Base-by-base conservation (phyloP, 345 rosid genomes). In the Euclidium syriacum region DNA sequence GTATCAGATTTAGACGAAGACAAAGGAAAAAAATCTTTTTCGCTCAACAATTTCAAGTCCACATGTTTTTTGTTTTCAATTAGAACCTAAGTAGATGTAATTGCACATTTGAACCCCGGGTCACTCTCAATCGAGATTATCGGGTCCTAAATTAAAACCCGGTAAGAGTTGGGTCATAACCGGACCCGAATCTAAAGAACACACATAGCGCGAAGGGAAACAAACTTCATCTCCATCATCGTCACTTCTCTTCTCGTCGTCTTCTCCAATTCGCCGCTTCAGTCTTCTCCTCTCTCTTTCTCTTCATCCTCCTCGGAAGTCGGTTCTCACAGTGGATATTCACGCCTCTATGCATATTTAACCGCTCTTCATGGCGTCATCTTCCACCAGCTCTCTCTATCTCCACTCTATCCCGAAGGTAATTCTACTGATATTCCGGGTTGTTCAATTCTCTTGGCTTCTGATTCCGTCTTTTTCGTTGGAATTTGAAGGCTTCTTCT, bases 351-450 rank as follows among this genome's bases (percentile, higher is more conserved):
- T 78, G 85, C 68, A 43, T 76, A 44, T 26, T 65, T 78, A 49
- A 75, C 27, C 32, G 9, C 23, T n/a, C 2, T 49, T 11, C 29
- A 90, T 90, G 94, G 82, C 73, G 66, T 82, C 82, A 35, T 43
- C 83, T 66, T 75, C 83, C 32, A 64, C 83, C 17, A 62, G 73
- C 54, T 49, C 74, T 18, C 68, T 80, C 53, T 75, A 78, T 44
- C 75, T 80, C 60, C 69, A 48, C 75, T 79, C 73, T 43, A 83
- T 62, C 58, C 79, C 87, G 0, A 81, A 80, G 81, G 89, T 79
- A 70, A 26, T 24, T 41, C 60, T 23, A 20, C 43, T 32, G 5
- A 10, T 22, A 17, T 16, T 53, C 40, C 25, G 5, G 24, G 39
- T 43, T 39, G 2, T 16, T 14, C 34, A 59, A 16, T 3, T 50